phyloP scores from a whole-genome alignment of 805 yeast species.

The Teunomyces stri region DNA sequence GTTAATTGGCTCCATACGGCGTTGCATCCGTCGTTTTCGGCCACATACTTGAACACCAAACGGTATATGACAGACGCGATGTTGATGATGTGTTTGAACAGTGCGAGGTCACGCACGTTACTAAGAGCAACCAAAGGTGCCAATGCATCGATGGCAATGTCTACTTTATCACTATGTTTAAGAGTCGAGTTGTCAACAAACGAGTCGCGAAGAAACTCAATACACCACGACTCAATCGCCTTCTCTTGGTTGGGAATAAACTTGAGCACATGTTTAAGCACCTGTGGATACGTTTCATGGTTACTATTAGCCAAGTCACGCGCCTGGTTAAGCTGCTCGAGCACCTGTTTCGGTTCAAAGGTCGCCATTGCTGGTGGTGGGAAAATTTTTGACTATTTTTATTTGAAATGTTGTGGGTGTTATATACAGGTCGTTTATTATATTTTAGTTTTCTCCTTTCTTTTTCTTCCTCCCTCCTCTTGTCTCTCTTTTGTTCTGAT shows the following conservation, averaged over 20 bases:
- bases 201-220: slow-evolving; percentile 37
- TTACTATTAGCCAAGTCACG: slow-evolving; percentile 31
- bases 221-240: slow-evolving; percentile 40
- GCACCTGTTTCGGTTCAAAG: slow-evolving; percentile 14
- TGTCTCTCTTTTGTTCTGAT: no score
- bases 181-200: slow-evolving; percentile 22
- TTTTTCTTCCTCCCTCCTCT: neutral
- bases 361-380: slow-evolving; percentile 1
- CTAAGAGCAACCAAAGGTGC: slow-evolving; percentile 29
- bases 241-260: slow-evolving; percentile 34
- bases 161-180: slow-evolving; percentile 28
- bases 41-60: slow-evolving; percentile 44
- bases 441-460: neutral
- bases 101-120: slow-evolving; percentile 26
- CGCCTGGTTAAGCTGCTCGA: slow-evolving; percentile 38
- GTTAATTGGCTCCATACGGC: slow-evolving; percentile 56
- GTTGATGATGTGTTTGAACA: slow-evolving; percentile 32
- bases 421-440: neutral
- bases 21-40: slow-evolving; percentile 45
- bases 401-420: neutral
- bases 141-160: slow-evolving; percentile 40
- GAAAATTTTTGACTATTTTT: neutral
- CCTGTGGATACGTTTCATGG: slow-evolving; percentile 36
- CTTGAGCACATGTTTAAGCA: slow-evolving; percentile 42
- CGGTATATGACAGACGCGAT: slow-evolving; percentile 42